phyloP scores from a whole-genome alignment of 2,329 filamentous ascomycete genomes.

The Talaromyces sp. region DNA sequence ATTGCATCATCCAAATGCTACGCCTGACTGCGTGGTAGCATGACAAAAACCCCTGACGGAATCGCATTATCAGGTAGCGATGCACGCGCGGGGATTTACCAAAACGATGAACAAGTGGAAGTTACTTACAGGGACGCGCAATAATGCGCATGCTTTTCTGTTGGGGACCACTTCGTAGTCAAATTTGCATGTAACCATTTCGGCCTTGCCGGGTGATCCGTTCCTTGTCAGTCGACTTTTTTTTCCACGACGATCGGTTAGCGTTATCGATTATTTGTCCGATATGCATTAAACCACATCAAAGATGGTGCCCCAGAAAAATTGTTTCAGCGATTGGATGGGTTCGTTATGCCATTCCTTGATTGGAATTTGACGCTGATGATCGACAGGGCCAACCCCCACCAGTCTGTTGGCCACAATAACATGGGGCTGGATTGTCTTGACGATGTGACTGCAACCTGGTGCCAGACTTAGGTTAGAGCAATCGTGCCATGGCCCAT shows the following conservation, averaged over 20 bases:
- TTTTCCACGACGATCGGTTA: background rate
- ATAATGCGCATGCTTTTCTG: background rate
- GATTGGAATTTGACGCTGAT: background rate
- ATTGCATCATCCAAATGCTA: background rate
- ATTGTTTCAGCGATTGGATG: background rate
- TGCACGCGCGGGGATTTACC: background rate
- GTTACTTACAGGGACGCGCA: background rate
- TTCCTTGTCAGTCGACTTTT: background rate
- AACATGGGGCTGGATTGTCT: background rate
- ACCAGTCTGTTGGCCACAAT: background rate
- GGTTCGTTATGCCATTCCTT: background rate
- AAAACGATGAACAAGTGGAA: background rate
- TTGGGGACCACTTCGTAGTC: background rate
- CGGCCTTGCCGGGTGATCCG: background rate
- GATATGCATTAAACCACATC: background rate
- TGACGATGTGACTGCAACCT: background rate
- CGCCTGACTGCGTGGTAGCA: background rate
- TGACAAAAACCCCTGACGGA: background rate
- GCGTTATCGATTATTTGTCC: background rate
- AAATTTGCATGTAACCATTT: background rate
- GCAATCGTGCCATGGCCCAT: background rate
- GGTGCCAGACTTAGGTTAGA: background rate
- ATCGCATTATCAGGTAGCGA: background rate
- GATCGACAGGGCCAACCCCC: background rate
- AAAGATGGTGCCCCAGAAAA: background rate